Percentiles rank a stretch among this genome's conserved stretches.
phyloP scores from a whole-genome alignment of 148 eudicot species.

The Camellia granthamiana region DNA sequence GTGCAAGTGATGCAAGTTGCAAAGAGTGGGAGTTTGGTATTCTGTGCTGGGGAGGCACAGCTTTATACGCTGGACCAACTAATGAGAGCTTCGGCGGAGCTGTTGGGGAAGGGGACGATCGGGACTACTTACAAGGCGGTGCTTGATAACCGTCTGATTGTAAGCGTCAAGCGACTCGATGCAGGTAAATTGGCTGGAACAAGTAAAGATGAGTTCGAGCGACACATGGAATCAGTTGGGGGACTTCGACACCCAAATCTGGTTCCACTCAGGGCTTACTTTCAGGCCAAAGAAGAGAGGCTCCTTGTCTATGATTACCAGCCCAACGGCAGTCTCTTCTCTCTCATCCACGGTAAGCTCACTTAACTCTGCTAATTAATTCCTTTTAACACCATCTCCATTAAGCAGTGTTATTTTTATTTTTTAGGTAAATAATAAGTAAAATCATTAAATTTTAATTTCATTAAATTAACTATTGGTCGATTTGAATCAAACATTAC shows the following conservation, averaged over 20 bases:
- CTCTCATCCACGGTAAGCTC: too few relatives aligned
- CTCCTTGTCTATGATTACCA: too few relatives aligned
- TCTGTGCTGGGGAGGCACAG: conserved; percentile 11
- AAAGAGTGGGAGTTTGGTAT: conserved; percentile 53
- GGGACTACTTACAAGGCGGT: conserved; percentile 70
- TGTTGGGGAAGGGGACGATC: conserved; percentile 52
- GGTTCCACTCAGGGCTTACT: too few relatives aligned
- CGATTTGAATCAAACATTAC: too few relatives aligned
- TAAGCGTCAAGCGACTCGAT: conserved; percentile 55
- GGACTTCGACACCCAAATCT: conserved; percentile 28
- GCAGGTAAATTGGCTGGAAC: conserved; percentile 33
- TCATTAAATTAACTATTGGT: too few relatives aligned
- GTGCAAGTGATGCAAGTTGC: conserved; percentile 27
- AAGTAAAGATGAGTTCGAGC: conserved; percentile 43
- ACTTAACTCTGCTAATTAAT: too few relatives aligned
- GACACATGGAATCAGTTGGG: conserved; percentile 64
- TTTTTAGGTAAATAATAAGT: too few relatives aligned
- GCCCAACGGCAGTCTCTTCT: too few relatives aligned
- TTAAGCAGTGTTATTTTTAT: too few relatives aligned
- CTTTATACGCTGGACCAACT: conserved; percentile 51
- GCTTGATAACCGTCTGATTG: conserved; percentile 57
- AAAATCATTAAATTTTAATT: too few relatives aligned
- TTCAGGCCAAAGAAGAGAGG: too few relatives aligned
- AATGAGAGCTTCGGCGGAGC: conserved; percentile 59
- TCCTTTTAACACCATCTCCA: too few relatives aligned